These are phyloP conservation scores for Ceratocystis ficicola DNA, from an alignment of 2,329 filamentous ascomycete genomes.

Conservation along the genomic window DNA sequence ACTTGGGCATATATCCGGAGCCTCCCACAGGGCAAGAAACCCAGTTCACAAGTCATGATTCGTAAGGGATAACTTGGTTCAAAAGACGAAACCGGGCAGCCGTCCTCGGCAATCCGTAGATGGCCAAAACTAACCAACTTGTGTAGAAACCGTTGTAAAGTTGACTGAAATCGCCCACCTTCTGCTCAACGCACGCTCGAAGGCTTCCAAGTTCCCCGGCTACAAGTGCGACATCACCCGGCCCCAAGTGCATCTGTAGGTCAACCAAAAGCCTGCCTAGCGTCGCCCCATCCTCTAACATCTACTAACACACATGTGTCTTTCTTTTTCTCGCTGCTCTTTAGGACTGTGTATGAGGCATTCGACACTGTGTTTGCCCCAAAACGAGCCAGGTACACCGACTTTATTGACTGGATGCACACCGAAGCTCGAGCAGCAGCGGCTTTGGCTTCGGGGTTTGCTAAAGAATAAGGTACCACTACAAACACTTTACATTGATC, in stretches of 20 bases:
- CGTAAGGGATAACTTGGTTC: slow-evolving; percentile 35
- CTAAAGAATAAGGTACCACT: neutral
- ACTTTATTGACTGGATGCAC: slow-evolving; percentile 57
- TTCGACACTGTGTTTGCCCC: slow-evolving; percentile 55
- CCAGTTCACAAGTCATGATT: slow-evolving; percentile 47
- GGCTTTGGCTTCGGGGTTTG: neutral
- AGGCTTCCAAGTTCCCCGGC: slow-evolving; percentile 35
- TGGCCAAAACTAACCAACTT: slow-evolving; percentile 31
- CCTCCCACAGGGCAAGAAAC: slow-evolving; percentile 45
- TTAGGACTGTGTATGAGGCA: slow-evolving; percentile 55
- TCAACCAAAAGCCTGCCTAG: neutral
- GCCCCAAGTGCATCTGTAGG: slow-evolving; percentile 22
- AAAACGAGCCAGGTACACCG: slow-evolving; percentile 58
- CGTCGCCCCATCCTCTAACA: too few relatives aligned
- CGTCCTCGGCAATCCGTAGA: neutral
- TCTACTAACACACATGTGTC: neutral
- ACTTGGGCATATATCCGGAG: slow-evolving; percentile 50
- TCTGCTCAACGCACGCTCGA: slow-evolving; percentile 47
- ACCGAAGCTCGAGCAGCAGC: slow-evolving; percentile 31
- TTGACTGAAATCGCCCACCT: slow-evolving; percentile 52
- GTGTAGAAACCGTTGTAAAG: slow-evolving; percentile 50
- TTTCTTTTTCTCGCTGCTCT: neutral
- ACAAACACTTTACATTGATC: neutral
- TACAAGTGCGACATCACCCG: slow-evolving; percentile 41
- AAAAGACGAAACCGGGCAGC: neutral